Percentiles rank a stretch among this genome's conserved stretches.
These are phyloP conservation scores for Syncephalastrum monosporum DNA, from an alignment of 371 early-diverging fungal species.

Conservation along the genomic window DNA sequence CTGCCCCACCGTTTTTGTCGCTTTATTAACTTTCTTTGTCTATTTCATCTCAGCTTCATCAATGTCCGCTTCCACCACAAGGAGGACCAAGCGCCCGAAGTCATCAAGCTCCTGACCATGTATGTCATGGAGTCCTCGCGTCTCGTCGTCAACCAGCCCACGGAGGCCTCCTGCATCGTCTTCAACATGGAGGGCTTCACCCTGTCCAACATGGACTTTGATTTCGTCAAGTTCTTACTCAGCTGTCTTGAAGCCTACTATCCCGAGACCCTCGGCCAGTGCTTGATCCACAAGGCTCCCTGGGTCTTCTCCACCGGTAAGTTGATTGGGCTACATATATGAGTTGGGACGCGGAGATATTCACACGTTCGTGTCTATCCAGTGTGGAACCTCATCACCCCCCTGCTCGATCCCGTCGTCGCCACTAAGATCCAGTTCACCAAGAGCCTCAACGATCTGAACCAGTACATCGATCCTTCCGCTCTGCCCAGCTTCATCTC, in stretches of 20 bases:
- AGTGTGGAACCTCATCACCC: constrained; percentile 79
- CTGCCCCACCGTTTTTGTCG: neutral
- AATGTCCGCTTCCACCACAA: constrained; percentile 60
- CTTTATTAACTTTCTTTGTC: constrained; percentile 2
- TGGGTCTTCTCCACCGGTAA: constrained; percentile 79
- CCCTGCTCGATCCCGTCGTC: constrained; percentile 90
- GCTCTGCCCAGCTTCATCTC: constrained; percentile 33
- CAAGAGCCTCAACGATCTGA: constrained; percentile 59
- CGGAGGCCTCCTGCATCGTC: constrained; percentile 80
- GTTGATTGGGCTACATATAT: neutral
- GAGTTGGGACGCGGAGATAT: neutral
- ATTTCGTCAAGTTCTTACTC: constrained; percentile 78
- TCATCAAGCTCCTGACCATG: constrained; percentile 64
- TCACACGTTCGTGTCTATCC: neutral
- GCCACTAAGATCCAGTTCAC: constrained; percentile 85
- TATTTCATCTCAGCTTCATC: constrained; percentile 48
- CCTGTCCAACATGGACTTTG: constrained; percentile 81
- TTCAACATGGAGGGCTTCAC: constrained; percentile 86
- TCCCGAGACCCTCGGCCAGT: constrained; percentile 84
- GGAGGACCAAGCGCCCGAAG: constrained; percentile 56
- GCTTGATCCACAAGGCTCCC: constrained; percentile 82
- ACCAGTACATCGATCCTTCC: constrained; percentile 53
- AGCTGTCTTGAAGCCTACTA: constrained; percentile 84
- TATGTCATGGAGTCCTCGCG: constrained; percentile 86
- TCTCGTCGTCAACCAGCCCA: constrained; percentile 65